These are phyloP conservation scores for Metarhizium robertsii DNA, from an alignment of 2,329 filamentous ascomycete species.

Conservation along the genomic window DNA sequence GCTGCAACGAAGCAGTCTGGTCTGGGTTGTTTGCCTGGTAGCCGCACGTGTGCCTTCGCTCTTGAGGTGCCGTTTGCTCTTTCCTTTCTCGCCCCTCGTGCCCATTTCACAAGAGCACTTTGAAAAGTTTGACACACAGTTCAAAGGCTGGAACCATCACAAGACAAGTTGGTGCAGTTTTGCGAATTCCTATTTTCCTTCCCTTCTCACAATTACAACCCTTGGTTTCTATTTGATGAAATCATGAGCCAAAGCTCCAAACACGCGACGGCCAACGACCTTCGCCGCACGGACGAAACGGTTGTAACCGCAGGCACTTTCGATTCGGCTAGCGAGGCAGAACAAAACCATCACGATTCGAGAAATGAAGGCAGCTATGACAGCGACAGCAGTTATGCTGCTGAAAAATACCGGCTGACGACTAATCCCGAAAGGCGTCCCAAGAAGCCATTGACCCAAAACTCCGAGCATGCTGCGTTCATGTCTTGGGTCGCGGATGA, in stretches of 20 bases:
- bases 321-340: not conserved
- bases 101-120: no score
- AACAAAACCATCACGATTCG: not conserved
- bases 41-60: no score
- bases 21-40: no score
- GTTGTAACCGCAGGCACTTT: not conserved
- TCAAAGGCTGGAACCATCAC: no score
- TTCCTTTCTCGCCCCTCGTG: no score
- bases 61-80: no score
- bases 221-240: not conserved
- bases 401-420: not conserved
- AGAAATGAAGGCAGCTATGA: not conserved
- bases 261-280: not conserved
- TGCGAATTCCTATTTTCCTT: not conserved
- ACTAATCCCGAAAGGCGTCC: not conserved
- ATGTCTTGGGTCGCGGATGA: slow-evolving; percentile 5
- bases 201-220: not conserved
- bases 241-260: not conserved
- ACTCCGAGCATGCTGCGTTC: slow-evolving; percentile 7
- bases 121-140: no score
- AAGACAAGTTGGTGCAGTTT: no score
- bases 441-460: not conserved
- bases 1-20: not conserved
- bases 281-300: not conserved
- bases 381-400: not conserved